Base-by-base conservation (phyloP, 164 flowering plant genomes). In the Kingdonia uniflora region DNA sequence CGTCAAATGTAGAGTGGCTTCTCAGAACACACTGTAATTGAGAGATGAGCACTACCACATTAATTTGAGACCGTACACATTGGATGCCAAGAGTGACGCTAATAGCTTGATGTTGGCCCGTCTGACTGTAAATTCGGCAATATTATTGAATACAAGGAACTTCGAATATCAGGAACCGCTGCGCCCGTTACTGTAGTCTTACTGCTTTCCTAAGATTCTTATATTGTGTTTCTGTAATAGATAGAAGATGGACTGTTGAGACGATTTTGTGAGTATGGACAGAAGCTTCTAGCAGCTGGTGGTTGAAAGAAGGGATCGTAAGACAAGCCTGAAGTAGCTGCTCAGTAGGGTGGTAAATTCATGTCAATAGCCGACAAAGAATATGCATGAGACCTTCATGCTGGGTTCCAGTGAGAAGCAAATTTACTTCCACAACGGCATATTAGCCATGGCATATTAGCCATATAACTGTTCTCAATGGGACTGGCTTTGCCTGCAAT, bases 21-120 rank as follows among this genome's bases (percentile, higher is more conserved):
- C 95, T 49, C 45, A 51, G 78, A 72, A 58, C 71, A 56, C 57
- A 76, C 89, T 35, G 76, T 72, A 15, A 72, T 63, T 33, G 76
- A 66, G 37, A 70, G 8, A 8, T 29, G 68, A 49, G 59, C 59
- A 58, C 62, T 63, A 23, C 74, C 68, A 64, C 71, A 59, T 23
- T 69, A 75, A 59, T 49, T 19, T 5, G 73, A 65, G 46, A 37
- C 40, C 51, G 49, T 26, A 38, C 62, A 42, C 38, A 45, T 16
- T 13, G 56, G 65, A 42, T 76, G 80, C 80, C 84, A 65, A 19
- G 64, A 66, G 45, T 61, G 23, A 54, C 67, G 66, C 41, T 74
- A 79, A 46, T 74, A 41, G 65, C 69, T 74, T 24, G 54, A 24
- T 58, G 51, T 65, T 46, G 64, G 70, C 59, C 76, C 76, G 58